Base-by-base conservation (phyloP, 169 alveolate genomes). In the Cryptosporidium ubiquitum region DNA sequence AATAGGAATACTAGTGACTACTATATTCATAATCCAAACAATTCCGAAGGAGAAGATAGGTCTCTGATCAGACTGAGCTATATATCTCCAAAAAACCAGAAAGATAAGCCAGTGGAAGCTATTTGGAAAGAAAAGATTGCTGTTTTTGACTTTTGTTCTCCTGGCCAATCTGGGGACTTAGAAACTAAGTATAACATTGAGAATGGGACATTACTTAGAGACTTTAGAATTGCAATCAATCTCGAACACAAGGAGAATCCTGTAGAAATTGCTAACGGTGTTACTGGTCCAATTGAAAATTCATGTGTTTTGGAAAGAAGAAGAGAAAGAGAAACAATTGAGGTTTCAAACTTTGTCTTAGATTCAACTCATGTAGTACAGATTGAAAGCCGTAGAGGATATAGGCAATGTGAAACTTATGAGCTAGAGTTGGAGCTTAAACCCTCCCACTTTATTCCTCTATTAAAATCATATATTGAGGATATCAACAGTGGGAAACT, bases 121-220 rank as follows among this genome's bases (percentile, higher is more conserved):
- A 79, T 79, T 0, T 79, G 89, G 89, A 79, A 79, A 23, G 89
- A 79, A 42, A 79, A 79, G 68, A 49, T 79, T 60, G 75, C 89
- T 16, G 64, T 79, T n/a, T 79, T 79, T 61, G 89, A 79, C 37
- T 79, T 79, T 79, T 61, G 69, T 26, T 61, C 79, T 14, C 89
- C 89, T 12, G 71, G 89, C 5, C 75, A 79, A 26, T 26, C 35
- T 23, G 37, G 52, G 5, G 89, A 79, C 35, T 61, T 79, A 3
- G 89, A 79, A n/a, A 18, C 37, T 26, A 58, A 79, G 18, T 18
- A 42, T 35, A 79, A 55, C 20, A 20, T 61, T 23, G 64, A 44
- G 23, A 26, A 64, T 61, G 79, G 75, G 2, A 79, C 89, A 23
- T 42, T 66, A 2, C 68, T 73, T 3, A 79, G 44, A 16, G 89